Base-by-base conservation (phyloP, 768 basidiomycete species). In the Cubamyces sp. region DNA sequence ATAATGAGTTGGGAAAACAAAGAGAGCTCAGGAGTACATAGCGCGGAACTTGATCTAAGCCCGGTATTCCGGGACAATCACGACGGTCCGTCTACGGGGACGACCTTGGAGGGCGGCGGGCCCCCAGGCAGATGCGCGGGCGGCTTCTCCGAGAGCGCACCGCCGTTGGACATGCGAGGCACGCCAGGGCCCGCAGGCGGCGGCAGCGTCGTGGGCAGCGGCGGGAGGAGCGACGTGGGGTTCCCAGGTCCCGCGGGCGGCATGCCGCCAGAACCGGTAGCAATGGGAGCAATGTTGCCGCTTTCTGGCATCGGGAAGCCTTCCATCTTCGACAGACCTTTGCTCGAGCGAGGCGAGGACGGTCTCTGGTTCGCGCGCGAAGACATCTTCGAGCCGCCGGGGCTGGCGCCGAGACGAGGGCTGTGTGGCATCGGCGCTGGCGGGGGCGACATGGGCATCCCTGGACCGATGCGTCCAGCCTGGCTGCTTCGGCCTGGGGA, bases 31-130 rank as follows among this genome's bases (percentile, higher is more conserved):
- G 37, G 34, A 18, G 18, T 16, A 41, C 25, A 43, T 15, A 3
- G 16, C 25, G 30, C 15, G 7, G 21, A 4, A 14, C 37, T 12
- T 12, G 7, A 43, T 34, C 39, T n/a, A 48, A 18, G 19, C 39
- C 49, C 18, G 23, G 26, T 25, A 15, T 41, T 6, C 41, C 16
- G 8, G 26, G 16, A 49, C 48, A 14, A 23, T 41, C 23, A 25
- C 53, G n/a, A 68, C 14, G 64, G 57, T 39, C 67, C 64, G 39
- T 68, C 67, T 34, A 68, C 64, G 34, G 67, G 62, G 4, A 68
- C 64, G 19, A 56, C 57, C 46, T 64, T 64, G 0, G 64, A 5
- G n/a, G 55, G 28, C 14, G 61, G 42, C 9, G 64, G 56, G 6
- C 59, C 60, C 1, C 55, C 49, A 25, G 46, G 23, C 1, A 57